Evolutionary conservation across 306 rosid genomes (phyloP).

Genomic region (Leucaena leucocephala): DNA sequence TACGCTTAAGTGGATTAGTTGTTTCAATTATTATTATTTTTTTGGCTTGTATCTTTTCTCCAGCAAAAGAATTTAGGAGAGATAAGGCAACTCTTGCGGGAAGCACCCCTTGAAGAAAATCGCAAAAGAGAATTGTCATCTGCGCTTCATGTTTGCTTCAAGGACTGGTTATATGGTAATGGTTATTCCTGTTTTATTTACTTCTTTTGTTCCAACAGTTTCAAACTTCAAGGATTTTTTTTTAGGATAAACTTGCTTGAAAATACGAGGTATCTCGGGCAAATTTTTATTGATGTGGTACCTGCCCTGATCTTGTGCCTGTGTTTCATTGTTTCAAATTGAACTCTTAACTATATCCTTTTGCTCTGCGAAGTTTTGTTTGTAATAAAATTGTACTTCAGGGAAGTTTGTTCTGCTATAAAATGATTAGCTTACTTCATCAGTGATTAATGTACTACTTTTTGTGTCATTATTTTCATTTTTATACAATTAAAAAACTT

Average conservation of each 20-base stretch:
- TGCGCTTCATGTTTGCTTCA: slow-evolving; percentile 91
- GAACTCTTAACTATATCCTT: neutral
- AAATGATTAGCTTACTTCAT: neutral
- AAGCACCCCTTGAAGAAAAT: slow-evolving; percentile 86
- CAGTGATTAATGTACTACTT: neutral
- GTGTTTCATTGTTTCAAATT: slow-evolving; percentile 10
- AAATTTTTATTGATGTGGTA: slow-evolving; percentile 2
- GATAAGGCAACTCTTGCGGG: slow-evolving; percentile 73
- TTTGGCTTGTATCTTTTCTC: slow-evolving; percentile 31
- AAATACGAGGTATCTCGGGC: neutral
- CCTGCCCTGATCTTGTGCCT: slow-evolving; percentile 17
- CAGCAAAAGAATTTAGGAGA: slow-evolving; percentile 80
- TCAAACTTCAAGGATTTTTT: slow-evolving; percentile 9
- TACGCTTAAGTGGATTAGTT: slow-evolving; percentile 21
- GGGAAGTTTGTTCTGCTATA: neutral
- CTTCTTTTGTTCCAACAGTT: slow-evolving; percentile 8
- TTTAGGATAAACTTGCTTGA: neutral
- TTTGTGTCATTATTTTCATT: too few species aligned
- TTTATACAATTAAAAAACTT: too few species aligned
- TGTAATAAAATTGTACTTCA: slow-evolving; percentile 18
- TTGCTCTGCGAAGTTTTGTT: slow-evolving; percentile 1
- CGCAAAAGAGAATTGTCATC: slow-evolving; percentile 84
- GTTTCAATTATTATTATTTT: slow-evolving; percentile 19
- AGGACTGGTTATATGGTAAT: slow-evolving; percentile 97
- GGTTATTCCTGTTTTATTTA: slow-evolving; percentile 7